Base-by-base conservation (phyloP, 148 eudicot genomes). In the Persicaria tinctoria region DNA sequence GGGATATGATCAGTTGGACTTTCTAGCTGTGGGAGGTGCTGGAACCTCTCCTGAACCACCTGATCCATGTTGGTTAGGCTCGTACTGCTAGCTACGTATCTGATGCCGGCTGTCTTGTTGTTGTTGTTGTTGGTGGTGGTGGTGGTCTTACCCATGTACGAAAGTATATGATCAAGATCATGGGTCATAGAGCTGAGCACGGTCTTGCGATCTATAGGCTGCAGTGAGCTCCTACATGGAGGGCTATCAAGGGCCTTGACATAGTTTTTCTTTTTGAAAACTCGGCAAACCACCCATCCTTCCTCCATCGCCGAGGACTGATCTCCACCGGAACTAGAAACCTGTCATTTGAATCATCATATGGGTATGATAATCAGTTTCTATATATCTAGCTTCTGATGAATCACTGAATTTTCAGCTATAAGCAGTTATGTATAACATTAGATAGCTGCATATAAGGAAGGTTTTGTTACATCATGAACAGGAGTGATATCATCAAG, bases 1-100 rank as follows among this genome's bases (percentile, higher is more conserved):
- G 13, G 41, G 70, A 60, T 3, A 11, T 23, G 68, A 60, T 66
- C 17, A 2, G 75, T 7, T 41, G 82, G 78, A 62, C 13, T 73
- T 2, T 79, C 81, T 18, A 84, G 56, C 49, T 83, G 71, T 1
- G 87, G 91, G 49, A 88, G 88, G 47, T 79, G 88, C 18, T 66
- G 3, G n/a, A 82, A 83, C 75, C 18, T 12, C 14, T 66, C 70
- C 13, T 66, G 68, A 8, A 60, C 27, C 27, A 60, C 27, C 11
- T 18, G 69, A 63, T 63, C 75, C 5, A 41, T 51, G 0, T 70
- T 44, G 46, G 10, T 32, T 32, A 32, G 41, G 41, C 41, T 32
- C 3, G 41, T 32, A 32, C 41, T 32, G 41, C 41, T 32, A 32
- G 41, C 41, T 32, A 32, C 41, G 3, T 32, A 32, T 32, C 41